These are phyloP conservation scores for Phytophthora nicotianae DNA, from an alignment of 352 stramenopile genomes.

Conservation along the genomic window DNA sequence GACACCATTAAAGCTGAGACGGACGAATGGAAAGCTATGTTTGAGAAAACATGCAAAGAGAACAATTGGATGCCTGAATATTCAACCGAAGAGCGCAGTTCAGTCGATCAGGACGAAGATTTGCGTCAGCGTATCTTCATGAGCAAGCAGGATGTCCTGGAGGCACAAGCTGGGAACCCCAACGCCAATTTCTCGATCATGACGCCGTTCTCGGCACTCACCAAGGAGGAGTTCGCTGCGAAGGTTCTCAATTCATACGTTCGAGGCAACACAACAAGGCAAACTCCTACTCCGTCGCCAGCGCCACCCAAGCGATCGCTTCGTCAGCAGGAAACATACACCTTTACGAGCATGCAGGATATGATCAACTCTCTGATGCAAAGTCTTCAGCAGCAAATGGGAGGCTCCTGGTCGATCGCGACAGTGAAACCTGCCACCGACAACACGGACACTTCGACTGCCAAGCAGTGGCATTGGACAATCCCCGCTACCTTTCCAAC, in stretches of 20 bases:
- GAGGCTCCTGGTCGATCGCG: slow-evolving; percentile 20
- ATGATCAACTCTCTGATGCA: slow-evolving; percentile 32
- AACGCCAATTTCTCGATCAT: slow-evolving; percentile 47
- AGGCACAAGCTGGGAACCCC: slow-evolving; percentile 32
- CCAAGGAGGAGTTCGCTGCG: slow-evolving; percentile 42
- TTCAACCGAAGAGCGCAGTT: slow-evolving; percentile 25
- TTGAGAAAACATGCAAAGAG: slow-evolving; percentile 8
- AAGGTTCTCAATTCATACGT: slow-evolving; percentile 40
- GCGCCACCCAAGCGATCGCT: slow-evolving; percentile 25
- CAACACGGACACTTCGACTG: slow-evolving; percentile 4
- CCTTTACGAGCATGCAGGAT: slow-evolving; percentile 33
- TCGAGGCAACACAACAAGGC: slow-evolving; percentile 14
- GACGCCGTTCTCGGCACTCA: slow-evolving; percentile 49
- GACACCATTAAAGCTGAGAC: slow-evolving; percentile 22
- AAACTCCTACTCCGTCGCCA: slow-evolving; percentile 1
- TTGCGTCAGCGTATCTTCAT: slow-evolving; percentile 40
- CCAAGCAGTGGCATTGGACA: slow-evolving; percentile 24
- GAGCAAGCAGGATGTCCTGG: slow-evolving; percentile 36
- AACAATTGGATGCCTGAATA: slow-evolving; percentile 36
- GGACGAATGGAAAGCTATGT: slow-evolving; percentile 28
- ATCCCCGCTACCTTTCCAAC: slow-evolving; percentile 13
- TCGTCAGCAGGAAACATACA: slow-evolving; percentile 25
- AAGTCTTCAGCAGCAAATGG: slow-evolving; percentile 26
- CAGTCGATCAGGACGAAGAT: slow-evolving; percentile 35
- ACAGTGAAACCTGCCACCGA: slow-evolving; percentile 30